These are phyloP conservation scores for Candida xiaguanensis DNA, from an alignment of 805 yeast species.

Conservation along the genomic window DNA sequence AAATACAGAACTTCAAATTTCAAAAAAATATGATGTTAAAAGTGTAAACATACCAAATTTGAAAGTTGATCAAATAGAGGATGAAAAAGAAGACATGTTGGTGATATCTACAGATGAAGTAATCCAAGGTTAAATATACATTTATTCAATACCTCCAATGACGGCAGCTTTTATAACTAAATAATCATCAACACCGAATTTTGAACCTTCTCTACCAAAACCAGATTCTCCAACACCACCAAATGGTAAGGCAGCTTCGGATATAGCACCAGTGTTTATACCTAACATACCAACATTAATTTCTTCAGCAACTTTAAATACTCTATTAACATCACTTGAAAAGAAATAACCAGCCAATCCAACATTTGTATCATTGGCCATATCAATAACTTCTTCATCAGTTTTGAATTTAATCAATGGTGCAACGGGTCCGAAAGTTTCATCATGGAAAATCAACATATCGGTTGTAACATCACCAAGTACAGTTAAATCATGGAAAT, in stretches of 20 bases:
- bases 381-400: conserved; percentile 58
- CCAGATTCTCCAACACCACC: conserved; percentile 68
- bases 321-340: conserved; percentile 50
- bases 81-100: conserved; percentile 12
- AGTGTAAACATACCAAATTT: conserved; percentile 12
- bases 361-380: conserved; percentile 65
- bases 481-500: conserved; percentile 67
- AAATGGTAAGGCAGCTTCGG: conserved; percentile 58
- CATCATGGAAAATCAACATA: conserved; percentile 62
- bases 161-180: conserved; percentile 60
- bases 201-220: conserved; percentile 67
- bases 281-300: conserved; percentile 82
- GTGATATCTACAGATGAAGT: background rate
- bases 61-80: conserved; percentile 20
- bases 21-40: conserved; percentile 11
- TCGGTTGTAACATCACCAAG: conserved; percentile 54
- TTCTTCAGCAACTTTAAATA: conserved; percentile 61
- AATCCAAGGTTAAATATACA: background rate
- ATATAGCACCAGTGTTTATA: conserved; percentile 68
- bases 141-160: conserved; percentile 30
- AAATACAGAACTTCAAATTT: conserved; percentile 14
- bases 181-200: conserved; percentile 61
- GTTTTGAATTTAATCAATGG: conserved; percentile 61
- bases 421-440: conserved; percentile 80
- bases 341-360: conserved; percentile 79